Evolutionary conservation across 2,329 filamentous ascomycete species (phyloP).

Genomic region (Raffaelea albimanens): DNA sequence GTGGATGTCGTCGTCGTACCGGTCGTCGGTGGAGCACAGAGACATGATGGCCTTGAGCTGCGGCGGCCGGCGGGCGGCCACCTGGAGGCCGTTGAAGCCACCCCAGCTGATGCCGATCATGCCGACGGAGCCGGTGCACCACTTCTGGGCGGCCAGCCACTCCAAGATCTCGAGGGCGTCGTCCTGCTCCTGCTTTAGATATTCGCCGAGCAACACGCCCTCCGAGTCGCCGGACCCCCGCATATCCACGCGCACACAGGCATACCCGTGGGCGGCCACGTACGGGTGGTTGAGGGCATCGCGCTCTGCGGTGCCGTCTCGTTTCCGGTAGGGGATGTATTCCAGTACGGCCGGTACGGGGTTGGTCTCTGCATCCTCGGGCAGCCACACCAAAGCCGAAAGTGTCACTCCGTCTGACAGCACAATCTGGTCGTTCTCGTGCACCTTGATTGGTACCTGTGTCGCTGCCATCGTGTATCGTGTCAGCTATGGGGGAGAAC

Average conservation of each 20-base stretch:
- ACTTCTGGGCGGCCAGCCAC: neutral
- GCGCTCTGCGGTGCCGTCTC: neutral
- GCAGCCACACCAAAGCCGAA: neutral
- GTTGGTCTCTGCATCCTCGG: neutral
- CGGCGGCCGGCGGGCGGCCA: neutral
- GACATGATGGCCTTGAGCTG: neutral
- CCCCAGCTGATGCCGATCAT: neutral
- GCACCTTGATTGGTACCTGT: neutral
- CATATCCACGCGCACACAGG: neutral
- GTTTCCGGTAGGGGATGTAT: neutral
- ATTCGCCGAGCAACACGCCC: neutral
- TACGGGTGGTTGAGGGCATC: neutral
- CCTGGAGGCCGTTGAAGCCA: neutral
- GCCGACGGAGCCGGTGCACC: neutral
- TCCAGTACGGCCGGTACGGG: neutral
- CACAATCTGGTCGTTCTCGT: neutral
- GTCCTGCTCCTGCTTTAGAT: neutral
- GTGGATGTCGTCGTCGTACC: neutral
- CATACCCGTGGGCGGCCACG: neutral
- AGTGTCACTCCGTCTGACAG: neutral
- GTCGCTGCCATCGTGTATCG: too few species aligned
- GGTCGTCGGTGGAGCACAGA: neutral
- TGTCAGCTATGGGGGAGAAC: neutral
- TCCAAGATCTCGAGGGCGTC: neutral
- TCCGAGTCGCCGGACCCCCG: neutral